A percentile compares a stretch with the other conserved stretches of the same genome.
Evolutionary conservation across 225 moss, liverwort and hornwort species (phyloP).

Genomic region (Thuidium tamariscinum): DNA sequence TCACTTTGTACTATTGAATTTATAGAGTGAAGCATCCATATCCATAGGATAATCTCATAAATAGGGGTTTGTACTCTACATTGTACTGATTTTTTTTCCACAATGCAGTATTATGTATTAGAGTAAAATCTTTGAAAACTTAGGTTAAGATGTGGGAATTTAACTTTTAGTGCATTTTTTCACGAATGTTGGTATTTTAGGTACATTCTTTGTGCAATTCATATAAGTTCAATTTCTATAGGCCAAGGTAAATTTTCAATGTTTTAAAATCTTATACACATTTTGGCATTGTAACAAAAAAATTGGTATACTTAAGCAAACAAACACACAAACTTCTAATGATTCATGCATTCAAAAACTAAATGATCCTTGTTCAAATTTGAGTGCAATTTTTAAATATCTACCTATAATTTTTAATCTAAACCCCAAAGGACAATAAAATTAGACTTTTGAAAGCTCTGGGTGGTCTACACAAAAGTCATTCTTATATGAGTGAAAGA

Average conservation of each 20-base stretch:
- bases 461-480: rapidly evolving
- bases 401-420: too few species aligned
- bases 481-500: too few species aligned
- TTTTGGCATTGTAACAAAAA: not conserved
- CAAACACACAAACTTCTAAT: not conserved
- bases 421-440: not conserved
- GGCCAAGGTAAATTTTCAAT: not conserved
- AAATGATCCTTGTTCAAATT: not conserved
- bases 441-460: not conserved
- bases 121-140: too few species aligned
- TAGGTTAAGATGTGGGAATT: rapidly evolving
- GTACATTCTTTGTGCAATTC: not conserved
- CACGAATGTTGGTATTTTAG: not conserved
- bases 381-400: not conserved
- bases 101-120: rapidly evolving
- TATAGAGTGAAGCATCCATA: rapidly evolving
- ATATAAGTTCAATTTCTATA: not conserved
- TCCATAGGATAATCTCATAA: not conserved
- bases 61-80: not conserved
- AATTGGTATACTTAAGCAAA: rapidly evolving
- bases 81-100: rapidly evolving
- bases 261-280: too few species aligned
- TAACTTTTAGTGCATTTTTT: rapidly evolving
- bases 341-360: not conserved
- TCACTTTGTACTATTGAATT: not conserved